Evolutionary conservation across 176 grass and related monocot species (phyloP).

Genomic region (Tillandsia leiboldiana): DNA sequence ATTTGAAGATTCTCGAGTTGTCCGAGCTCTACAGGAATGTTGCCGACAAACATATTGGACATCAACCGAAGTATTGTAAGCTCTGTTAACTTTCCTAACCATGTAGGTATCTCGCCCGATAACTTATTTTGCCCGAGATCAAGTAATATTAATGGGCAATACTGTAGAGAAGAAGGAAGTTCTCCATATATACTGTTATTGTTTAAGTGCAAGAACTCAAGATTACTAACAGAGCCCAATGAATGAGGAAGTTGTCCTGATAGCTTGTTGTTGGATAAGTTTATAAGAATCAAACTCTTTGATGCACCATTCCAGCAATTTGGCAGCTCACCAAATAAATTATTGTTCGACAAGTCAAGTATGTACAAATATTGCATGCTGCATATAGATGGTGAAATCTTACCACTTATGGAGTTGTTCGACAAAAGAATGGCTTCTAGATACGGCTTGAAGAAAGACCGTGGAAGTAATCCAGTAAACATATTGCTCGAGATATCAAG

Average conservation of each 20-base stretch:
- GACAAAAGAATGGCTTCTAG: background rate
- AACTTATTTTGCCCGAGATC: too few relatives aligned
- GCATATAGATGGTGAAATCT: slow-evolving; percentile 16
- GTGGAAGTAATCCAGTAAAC: background rate
- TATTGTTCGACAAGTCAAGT: slow-evolving; percentile 16
- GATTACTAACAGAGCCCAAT: too few relatives aligned
- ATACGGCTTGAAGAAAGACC: background rate
- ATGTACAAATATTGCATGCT: background rate
- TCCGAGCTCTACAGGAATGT: too few relatives aligned
- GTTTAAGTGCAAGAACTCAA: too few relatives aligned
- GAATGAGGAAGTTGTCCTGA: too few relatives aligned
- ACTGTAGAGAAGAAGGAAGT: too few relatives aligned
- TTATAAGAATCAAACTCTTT: background rate
- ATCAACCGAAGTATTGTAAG: too few relatives aligned
- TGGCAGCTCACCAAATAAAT: slow-evolving; percentile 7
- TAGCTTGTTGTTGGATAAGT: background rate
- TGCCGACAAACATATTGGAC: too few relatives aligned
- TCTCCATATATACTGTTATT: slow-evolving; percentile 28
- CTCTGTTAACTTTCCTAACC: too few relatives aligned
- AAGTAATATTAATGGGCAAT: too few relatives aligned
- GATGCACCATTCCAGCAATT: background rate
- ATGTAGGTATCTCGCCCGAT: too few relatives aligned
- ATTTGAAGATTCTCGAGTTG: too few relatives aligned
- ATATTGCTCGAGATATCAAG: slow-evolving; percentile 20
- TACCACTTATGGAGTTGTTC: slow-evolving; percentile 18